Evolutionary conservation across 148 eudicot species (phyloP), one percentile per base, ranked within the genome.

Genomic region (Fagopyrum esculentum): DNA sequence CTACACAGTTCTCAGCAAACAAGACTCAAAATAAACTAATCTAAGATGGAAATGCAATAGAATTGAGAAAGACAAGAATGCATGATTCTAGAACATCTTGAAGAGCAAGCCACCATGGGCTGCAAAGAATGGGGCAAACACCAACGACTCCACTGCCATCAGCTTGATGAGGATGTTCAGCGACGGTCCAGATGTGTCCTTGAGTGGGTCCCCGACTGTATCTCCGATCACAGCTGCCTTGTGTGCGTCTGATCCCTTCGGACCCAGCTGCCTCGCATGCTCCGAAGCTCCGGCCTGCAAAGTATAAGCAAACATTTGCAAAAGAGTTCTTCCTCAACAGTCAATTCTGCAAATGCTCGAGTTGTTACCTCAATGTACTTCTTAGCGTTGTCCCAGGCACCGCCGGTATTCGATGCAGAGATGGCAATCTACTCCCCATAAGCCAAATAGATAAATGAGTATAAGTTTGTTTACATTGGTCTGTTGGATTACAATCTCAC

Each of bases 191-290:
- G 66, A 60, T 10, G 66, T 60, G 66, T 60, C 66, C 66, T 60
- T 60, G 12, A 60, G 11, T 6, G 66, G 66, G 66, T 60, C 66
- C 12, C 66, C 66, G 4, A 60, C 26, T 5, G 66, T 60, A 40
- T 60, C 66, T 22, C 66, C 66, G n/a, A 60, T 60, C 66, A 60
- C 66, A 5, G 66, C 66, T 9, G 66, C 66, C 66, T 60, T 60
- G 12, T 60, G 66, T 26, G 66, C 10, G 66, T 60, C 66, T 6
- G 66, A 60, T 17, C 66, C 66, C 66, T 60, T 60, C 1, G 66
- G 66, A 3, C 66, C 66, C 9, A 60, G 40, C 12, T 17, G n/a
- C 40, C 66, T 17, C 12, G 66, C 66, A 7, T 60, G 66, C 12
- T 22, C 40, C 11, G 66, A 15, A 17, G 66, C 66, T 8, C 66